These are phyloP conservation scores for Leccinum subgranulosum DNA, from an alignment of 768 basidiomycete species.

Conservation along the genomic window DNA sequence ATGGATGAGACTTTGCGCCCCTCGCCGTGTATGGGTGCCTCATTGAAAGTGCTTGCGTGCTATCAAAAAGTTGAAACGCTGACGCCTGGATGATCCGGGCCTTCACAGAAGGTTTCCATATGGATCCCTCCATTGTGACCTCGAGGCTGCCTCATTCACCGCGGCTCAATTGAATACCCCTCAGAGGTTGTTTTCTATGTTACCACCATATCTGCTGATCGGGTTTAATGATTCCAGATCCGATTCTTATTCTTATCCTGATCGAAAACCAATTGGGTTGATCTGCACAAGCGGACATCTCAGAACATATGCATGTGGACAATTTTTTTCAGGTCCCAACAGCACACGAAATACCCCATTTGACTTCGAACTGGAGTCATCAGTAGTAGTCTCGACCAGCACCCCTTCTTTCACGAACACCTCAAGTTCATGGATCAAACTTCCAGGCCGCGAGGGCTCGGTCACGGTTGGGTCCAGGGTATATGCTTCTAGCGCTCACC, in stretches of 20 bases:
- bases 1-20: not conserved
- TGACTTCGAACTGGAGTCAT: not conserved
- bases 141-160: not conserved
- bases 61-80: no score
- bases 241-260: not conserved
- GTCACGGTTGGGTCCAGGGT: constrained; percentile 4
- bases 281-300: not conserved
- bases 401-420: not conserved
- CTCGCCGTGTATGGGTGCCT: not conserved
- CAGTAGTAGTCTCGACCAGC: not conserved
- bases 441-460: not conserved
- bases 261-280: not conserved
- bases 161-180: not conserved
- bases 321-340: not conserved
- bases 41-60: not conserved
- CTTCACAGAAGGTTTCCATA: not conserved
- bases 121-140: not conserved
- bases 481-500: not conserved
- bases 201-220: not conserved
- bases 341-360: not conserved
- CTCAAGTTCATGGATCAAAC: not conserved
- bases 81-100: not conserved
- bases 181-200: not conserved
- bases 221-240: not conserved
- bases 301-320: no score